These are phyloP conservation scores for Picea mariana DNA, from an alignment of 83 land plant genomes.

Conservation along the genomic window DNA sequence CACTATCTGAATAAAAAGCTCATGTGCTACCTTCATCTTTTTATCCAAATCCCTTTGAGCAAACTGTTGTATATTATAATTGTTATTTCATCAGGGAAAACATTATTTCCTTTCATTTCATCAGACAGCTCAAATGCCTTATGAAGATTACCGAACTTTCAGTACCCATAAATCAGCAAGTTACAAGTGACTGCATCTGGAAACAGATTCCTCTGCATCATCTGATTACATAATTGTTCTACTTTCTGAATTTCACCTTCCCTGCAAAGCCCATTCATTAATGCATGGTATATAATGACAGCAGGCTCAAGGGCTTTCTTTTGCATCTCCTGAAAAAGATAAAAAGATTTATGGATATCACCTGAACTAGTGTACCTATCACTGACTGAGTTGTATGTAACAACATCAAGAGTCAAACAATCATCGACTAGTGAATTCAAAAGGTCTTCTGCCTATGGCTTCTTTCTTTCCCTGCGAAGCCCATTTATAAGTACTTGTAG, in stretches of 20 bases:
- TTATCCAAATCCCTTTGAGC: constrained; percentile 25
- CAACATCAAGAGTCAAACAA: constrained; percentile 56
- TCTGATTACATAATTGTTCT: constrained; percentile 32
- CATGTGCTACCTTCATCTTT: constrained; percentile 29
- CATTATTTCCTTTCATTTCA: constrained; percentile 41
- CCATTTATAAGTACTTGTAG: constrained; percentile 59
- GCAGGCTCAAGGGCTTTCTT: constrained; percentile 41
- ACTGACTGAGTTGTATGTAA: constrained; percentile 41
- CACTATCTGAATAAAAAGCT: constrained; percentile 9
- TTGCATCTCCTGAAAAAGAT: constrained; percentile 39
- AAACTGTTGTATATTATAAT: constrained; percentile 24
- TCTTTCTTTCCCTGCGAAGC: constrained; percentile 27
- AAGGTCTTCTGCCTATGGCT: constrained; percentile 45
- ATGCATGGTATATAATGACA: constrained; percentile 36
- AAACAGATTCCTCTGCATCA: constrained; percentile 32
- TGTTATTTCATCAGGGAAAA: constrained; percentile 33
- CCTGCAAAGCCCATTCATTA: constrained; percentile 31
- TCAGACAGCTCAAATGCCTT: constrained; percentile 28
- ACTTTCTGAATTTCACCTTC: constrained; percentile 29
- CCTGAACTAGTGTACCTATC: constrained; percentile 37
- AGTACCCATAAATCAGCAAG: constrained; percentile 26
- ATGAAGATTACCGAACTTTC: constrained; percentile 30
- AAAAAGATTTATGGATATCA: constrained; percentile 25
- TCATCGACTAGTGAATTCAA: constrained; percentile 19
- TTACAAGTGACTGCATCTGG: constrained; percentile 45